Percentiles rank a stretch among this genome's conserved stretches.
Conservation (phyloP, 1,284 basidiomycete species). For the Pterulicium gracile region DNA sequence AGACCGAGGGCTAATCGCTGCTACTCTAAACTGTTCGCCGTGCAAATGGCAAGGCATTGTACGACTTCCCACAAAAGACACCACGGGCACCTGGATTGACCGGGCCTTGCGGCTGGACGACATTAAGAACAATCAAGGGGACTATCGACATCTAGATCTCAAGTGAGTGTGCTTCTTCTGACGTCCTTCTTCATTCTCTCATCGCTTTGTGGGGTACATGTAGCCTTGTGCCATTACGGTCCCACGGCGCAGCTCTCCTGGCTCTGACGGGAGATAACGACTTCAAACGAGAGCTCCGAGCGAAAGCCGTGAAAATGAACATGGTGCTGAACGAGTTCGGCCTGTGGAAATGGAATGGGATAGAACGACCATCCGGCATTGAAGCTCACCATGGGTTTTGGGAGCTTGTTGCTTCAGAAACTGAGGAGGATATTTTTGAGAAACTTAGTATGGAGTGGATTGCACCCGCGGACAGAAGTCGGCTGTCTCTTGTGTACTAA, state of each 20-base stretch:
- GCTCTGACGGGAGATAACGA: constrained; percentile 39
- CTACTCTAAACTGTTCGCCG: constrained; percentile 17
- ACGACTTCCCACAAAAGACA: constrained; percentile 24
- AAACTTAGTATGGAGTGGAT: constrained; percentile 33
- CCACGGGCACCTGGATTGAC: background rate
- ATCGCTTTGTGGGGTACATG: background rate
- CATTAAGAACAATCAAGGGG: constrained; percentile 23
- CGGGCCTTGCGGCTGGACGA: constrained; percentile 16
- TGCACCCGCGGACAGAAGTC: constrained; percentile 29
- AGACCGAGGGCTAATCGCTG: constrained; percentile 30
- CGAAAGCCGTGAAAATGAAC: constrained; percentile 29
- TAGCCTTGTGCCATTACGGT: constrained; percentile 39
- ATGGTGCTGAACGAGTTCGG: constrained; percentile 45
- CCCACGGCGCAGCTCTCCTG: constrained; percentile 37
- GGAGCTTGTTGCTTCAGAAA: constrained; percentile 29
- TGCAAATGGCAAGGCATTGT: constrained; percentile 39
- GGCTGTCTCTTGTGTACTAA: too few species aligned
- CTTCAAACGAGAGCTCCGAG: constrained; percentile 29
- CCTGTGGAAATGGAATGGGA: constrained; percentile 38
- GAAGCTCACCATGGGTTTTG: constrained; percentile 23
- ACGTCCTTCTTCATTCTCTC: background rate
- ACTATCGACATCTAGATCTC: constrained; percentile 28
- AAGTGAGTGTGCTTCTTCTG: constrained; percentile 22
- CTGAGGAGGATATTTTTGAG: constrained; percentile 33
- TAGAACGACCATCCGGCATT: background rate